phyloP scores from a whole-genome alignment of 352 stramenopile species.

The Bremia lactucae region DNA sequence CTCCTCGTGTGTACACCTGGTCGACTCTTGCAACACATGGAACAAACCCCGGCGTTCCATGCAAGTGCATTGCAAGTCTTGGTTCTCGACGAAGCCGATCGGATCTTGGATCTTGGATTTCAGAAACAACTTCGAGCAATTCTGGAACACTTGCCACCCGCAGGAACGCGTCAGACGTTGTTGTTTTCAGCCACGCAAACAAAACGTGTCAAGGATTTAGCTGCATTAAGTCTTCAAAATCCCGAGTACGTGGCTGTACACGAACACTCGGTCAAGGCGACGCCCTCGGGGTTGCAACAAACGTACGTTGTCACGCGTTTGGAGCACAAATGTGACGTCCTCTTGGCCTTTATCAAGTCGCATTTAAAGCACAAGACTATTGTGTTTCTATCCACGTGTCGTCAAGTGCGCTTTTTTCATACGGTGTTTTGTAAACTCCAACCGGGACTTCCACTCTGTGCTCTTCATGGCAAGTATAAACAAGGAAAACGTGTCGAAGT shows the following conservation, averaged over 20 bases:
- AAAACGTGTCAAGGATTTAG: slow-evolving; percentile 95
- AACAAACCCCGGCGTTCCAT: slow-evolving; percentile 97
- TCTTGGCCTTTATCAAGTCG: slow-evolving; percentile 98
- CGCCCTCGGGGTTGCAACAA: slow-evolving; percentile 89
- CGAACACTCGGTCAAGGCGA: slow-evolving; percentile 85
- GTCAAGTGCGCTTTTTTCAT: slow-evolving; percentile 93
- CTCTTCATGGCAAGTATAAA: slow-evolving; percentile 98
- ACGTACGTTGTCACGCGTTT: slow-evolving; percentile 92
- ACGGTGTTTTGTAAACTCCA: slow-evolving; percentile 95
- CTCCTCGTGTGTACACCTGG: slow-evolving; percentile 96
- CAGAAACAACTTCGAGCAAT: slow-evolving; percentile 97
- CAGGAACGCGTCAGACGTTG: slow-evolving; percentile 88
- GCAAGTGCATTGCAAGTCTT: slow-evolving; percentile 90
- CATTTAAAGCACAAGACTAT: slow-evolving; percentile 98
- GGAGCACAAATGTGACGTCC: slow-evolving; percentile 94
- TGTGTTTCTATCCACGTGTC: slow-evolving; percentile 96
- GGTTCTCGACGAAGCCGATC: slow-evolving; percentile 98
- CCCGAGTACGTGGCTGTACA: slow-evolving; percentile 97
- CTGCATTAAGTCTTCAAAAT: slow-evolving; percentile 88
- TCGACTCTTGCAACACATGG: slow-evolving; percentile 95
- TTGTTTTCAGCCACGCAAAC: slow-evolving; percentile 97
- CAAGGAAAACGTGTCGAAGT: slow-evolving; percentile 96
- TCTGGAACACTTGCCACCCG: slow-evolving; percentile 89
- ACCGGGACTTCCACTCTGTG: slow-evolving; percentile 92
- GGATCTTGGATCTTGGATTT: slow-evolving; percentile 99